These are phyloP conservation scores for Rubus idaeus DNA, from an alignment of 306 rosid genomes.

Conservation along the genomic window DNA sequence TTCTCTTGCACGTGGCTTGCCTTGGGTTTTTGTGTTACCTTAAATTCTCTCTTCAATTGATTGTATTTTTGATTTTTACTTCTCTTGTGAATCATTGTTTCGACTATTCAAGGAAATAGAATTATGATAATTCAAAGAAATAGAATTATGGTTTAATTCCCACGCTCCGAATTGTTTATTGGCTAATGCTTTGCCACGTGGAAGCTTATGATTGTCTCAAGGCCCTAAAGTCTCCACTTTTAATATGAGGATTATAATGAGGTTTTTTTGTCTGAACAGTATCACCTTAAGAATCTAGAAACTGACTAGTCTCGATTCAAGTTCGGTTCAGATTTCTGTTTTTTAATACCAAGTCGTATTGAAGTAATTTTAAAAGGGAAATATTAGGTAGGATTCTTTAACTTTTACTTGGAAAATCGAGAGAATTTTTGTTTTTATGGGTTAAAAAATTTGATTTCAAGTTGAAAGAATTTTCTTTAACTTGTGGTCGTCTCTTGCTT, in stretches of 20 bases:
- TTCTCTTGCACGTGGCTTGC: slow-evolving; percentile 47
- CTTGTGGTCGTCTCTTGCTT: slow-evolving; percentile 25
- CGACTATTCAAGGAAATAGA: too few relatives aligned
- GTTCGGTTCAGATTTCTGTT: slow-evolving; percentile 13
- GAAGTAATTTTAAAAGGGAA: slow-evolving; percentile 24
- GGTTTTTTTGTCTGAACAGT: slow-evolving; percentile 6
- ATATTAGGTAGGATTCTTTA: slow-evolving; percentile 54
- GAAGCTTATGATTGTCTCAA: background rate
- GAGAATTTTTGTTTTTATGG: slow-evolving; percentile 53
- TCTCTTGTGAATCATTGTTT: background rate
- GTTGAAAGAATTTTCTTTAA: slow-evolving; percentile 4
- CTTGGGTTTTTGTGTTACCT: slow-evolving; percentile 11
- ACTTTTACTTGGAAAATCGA: slow-evolving; percentile 47
- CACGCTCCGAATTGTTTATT: background rate
- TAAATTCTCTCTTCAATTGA: slow-evolving; percentile 18
- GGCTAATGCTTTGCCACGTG: background rate
- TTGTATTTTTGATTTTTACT: slow-evolving; percentile 5
- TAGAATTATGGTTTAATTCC: too few relatives aligned
- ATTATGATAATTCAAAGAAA: too few relatives aligned
- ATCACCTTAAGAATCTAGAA: slow-evolving; percentile 17
- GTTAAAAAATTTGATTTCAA: slow-evolving; percentile 14
- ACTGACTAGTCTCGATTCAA: slow-evolving; percentile 14
- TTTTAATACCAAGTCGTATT: slow-evolving; percentile 29
- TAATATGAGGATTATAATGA: background rate
- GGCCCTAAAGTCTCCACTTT: background rate